These are phyloP conservation scores for Arachnopeziza araneosa DNA, from an alignment of 2,329 filamentous ascomycete species.

Conservation along the genomic window DNA sequence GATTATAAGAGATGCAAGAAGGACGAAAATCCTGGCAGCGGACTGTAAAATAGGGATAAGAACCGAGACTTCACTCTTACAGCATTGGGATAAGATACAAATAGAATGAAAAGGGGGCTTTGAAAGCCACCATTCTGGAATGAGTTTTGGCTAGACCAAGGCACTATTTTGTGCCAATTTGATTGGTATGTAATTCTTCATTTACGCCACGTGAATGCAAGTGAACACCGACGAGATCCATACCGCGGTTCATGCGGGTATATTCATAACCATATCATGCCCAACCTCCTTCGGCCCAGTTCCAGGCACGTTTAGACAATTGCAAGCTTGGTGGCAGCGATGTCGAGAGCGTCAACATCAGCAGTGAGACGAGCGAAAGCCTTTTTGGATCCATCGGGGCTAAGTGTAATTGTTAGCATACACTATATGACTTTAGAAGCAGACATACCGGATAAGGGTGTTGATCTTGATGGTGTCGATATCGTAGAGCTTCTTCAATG, in stretches of 20 bases:
- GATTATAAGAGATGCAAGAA: not conserved
- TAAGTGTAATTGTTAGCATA: slow-evolving; percentile 32
- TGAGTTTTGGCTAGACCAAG: slow-evolving; percentile 9
- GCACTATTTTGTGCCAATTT: slow-evolving; percentile 23
- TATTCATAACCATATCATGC: slow-evolving; percentile 23
- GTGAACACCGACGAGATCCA: slow-evolving; percentile 18
- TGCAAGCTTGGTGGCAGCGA: slow-evolving; percentile 96
- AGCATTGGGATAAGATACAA: not conserved
- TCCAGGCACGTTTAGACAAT: slow-evolving; percentile 69
- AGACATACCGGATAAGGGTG: slow-evolving; percentile 85
- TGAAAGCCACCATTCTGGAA: not conserved
- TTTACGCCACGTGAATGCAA: slow-evolving; percentile 30
- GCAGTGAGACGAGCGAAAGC: slow-evolving; percentile 92
- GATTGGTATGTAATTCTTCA: slow-evolving; percentile 28
- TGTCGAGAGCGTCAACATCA: slow-evolving; percentile 97
- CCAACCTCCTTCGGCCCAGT: slow-evolving; percentile 34
- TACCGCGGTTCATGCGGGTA: slow-evolving; percentile 20
- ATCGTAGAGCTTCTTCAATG: slow-evolving; percentile 98
- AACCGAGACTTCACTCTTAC: slow-evolving; percentile 11
- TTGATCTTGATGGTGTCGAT: slow-evolving; percentile 99
- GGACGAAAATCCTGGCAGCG: not conserved
- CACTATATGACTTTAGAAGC: not conserved
- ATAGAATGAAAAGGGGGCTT: not conserved
- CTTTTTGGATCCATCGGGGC: slow-evolving; percentile 98
- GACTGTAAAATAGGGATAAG: not conserved